Percentiles rank a stretch among this genome's conserved stretches.
Conservation (phyloP, 2,329 filamentous ascomycete genomes). For the Claviceps monticola region DNA sequence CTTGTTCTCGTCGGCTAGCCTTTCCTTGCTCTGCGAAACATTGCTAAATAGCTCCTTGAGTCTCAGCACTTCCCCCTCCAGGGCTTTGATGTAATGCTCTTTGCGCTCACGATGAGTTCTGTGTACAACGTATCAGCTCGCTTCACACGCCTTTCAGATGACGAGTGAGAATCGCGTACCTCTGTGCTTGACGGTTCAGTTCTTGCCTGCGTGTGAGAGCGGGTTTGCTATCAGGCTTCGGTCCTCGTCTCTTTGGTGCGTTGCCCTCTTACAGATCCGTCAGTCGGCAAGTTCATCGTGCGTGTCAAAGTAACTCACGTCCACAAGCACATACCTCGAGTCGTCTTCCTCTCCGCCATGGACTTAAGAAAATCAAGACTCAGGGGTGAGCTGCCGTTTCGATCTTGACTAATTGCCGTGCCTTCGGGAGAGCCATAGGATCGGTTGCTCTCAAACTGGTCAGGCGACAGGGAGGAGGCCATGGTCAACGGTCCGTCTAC, state of each 20-base stretch:
- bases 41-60: slow-evolving; percentile 74
- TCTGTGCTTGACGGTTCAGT: slow-evolving; percentile 87
- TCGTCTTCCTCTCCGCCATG: slow-evolving; percentile 59
- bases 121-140: not conserved
- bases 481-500: not conserved
- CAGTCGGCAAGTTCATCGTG: slow-evolving; percentile 1
- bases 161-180: slow-evolving; percentile 39
- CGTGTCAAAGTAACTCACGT: not conserved
- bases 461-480: slow-evolving; percentile 31
- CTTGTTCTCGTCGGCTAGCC: slow-evolving; percentile 64
- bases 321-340: slow-evolving; percentile 42
- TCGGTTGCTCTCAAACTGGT: slow-evolving; percentile 16
- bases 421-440: slow-evolving; percentile 14
- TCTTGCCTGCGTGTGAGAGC: slow-evolving; percentile 86
- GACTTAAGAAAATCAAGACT: slow-evolving; percentile 52
- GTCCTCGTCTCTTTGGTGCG: slow-evolving; percentile 75
- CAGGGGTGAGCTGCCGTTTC: slow-evolving; percentile 27
- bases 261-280: slow-evolving; percentile 51
- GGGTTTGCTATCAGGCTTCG: slow-evolving; percentile 92
- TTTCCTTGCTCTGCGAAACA: slow-evolving; percentile 61
- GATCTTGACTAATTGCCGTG: slow-evolving; percentile 20
- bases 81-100: slow-evolving; percentile 85
- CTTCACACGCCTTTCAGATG: not conserved
- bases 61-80: slow-evolving; percentile 82
- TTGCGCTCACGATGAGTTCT: slow-evolving; percentile 96